Evolutionary conservation across 2,329 filamentous ascomycete genomes (phyloP), one percentile per base, ranked within the genome.

Genomic region (Ophiostoma sp.): DNA sequence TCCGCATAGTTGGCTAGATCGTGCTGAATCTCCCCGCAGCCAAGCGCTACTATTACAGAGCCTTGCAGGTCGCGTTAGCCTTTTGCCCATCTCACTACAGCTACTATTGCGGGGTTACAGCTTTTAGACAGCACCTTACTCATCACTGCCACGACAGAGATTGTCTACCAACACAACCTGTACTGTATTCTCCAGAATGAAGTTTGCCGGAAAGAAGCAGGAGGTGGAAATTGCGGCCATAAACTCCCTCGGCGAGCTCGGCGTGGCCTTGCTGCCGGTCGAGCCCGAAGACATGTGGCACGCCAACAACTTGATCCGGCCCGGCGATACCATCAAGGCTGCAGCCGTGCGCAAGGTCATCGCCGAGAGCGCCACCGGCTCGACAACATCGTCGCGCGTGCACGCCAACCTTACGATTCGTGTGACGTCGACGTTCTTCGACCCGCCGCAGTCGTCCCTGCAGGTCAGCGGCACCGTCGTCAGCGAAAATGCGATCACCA

Each of bases 341-440:
- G 83, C 85, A 69, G 82, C 85, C 45, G 77, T 84, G 66, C 83
- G 85, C 72, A 87, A 86, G 72, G 83, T 87, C 68, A 79, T 80
- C 49, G 78, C 76, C 67, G 78, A 81, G 70, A 78, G 79, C 3
- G 79, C 75, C 68, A 81, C 80, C 0, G 83, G 83, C 64, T 81
- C 81, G 65, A 80, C 79, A 4, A 72, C 75, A 16, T 80, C 83
- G 27, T 80, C 84, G 71, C 81, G 83, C 67, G 81, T 86, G n/a
- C 83, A 84, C 74, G 83, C 81, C n/a, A 79, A 84, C 67, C 80
- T 87, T n/a, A 82, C 82, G 41, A 81, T 87, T 75, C 78, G 80
- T 45, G 84, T 87, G 71, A 84, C 82, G 71, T 82, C 81, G 38
- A 85, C 84, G 68, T 85, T 84, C 74, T 87, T 86, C 76, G 84